Evolutionary conservation across 164 flowering plant genomes (phyloP).

Genomic region (Echeveria elegans): DNA sequence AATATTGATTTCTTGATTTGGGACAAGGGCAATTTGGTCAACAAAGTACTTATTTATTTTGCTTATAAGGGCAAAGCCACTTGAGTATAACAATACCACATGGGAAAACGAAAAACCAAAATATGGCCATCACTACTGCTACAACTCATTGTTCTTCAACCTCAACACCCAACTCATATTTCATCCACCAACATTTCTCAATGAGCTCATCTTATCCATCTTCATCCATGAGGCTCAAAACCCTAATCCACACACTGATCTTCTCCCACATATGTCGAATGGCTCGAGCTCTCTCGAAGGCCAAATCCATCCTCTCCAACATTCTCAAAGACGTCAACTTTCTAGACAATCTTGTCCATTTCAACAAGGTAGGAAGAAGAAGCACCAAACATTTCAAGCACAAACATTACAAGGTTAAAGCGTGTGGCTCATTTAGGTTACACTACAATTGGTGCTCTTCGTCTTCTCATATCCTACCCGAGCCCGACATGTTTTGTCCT

Average conservation of each 20-base stretch:
- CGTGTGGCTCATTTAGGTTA: conserved; percentile 7
- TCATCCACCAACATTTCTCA: neutral
- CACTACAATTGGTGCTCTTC: conserved; percentile 10
- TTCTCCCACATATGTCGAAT: conserved; percentile 8
- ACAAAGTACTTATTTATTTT: neutral
- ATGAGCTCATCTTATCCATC: too few species aligned
- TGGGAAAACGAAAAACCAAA: neutral
- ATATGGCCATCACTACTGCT: neutral
- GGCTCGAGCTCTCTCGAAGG: conserved; percentile 6
- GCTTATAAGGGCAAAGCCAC: neutral
- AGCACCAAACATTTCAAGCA: neutral
- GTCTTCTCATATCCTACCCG: neutral
- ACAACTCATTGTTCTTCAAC: neutral
- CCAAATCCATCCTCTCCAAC: neutral
- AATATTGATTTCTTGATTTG: neutral
- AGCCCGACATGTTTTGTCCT: neutral
- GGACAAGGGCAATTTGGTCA: neutral
- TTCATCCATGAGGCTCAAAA: conserved; percentile 7
- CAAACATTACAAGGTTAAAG: neutral
- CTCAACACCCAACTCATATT: neutral
- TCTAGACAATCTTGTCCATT: neutral
- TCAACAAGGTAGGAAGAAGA: neutral
- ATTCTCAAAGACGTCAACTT: neutral
- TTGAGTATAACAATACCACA: neutral
- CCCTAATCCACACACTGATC: conserved; percentile 2